Conservation (phyloP, 1,284 basidiomycete species). For the Kwoniella shivajii region DNA sequence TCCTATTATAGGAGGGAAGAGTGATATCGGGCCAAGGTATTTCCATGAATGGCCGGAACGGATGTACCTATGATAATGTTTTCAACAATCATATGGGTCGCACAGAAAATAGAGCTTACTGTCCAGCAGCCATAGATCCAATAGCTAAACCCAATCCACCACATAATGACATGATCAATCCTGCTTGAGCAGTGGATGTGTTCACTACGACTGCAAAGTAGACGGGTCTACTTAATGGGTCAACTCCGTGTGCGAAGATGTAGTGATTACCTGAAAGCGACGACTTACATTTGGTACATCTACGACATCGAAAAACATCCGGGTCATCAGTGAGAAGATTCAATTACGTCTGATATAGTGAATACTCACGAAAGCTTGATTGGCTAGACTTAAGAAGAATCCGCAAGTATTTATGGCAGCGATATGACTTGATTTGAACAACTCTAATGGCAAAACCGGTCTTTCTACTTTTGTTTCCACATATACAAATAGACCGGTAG, state of each 20-base stretch:
- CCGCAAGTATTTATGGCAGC: constrained; percentile 44
- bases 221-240: constrained; percentile 33
- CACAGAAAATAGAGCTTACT: constrained; percentile 57
- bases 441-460: constrained; percentile 76
- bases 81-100: neutral
- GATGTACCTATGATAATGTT: constrained; percentile 39
- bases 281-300: constrained; percentile 35
- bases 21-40: constrained; percentile 38
- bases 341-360: neutral
- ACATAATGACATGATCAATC: constrained; percentile 62
- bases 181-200: constrained; percentile 44
- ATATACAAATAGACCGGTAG: constrained; percentile 62
- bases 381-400: constrained; percentile 64
- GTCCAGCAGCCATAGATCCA: constrained; percentile 83
- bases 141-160: constrained; percentile 79
- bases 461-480: constrained; percentile 73
- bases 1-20: constrained; percentile 38
- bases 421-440: constrained; percentile 73
- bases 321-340: neutral
- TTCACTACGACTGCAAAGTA: constrained; percentile 52
- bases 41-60: constrained; percentile 44
- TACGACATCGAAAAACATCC: neutral
- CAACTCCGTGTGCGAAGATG: neutral
- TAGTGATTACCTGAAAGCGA: neutral
- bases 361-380: constrained; percentile 65